These are phyloP conservation scores for Zostera marina DNA, from an alignment of 116 monocot species.

Conservation along the genomic window DNA sequence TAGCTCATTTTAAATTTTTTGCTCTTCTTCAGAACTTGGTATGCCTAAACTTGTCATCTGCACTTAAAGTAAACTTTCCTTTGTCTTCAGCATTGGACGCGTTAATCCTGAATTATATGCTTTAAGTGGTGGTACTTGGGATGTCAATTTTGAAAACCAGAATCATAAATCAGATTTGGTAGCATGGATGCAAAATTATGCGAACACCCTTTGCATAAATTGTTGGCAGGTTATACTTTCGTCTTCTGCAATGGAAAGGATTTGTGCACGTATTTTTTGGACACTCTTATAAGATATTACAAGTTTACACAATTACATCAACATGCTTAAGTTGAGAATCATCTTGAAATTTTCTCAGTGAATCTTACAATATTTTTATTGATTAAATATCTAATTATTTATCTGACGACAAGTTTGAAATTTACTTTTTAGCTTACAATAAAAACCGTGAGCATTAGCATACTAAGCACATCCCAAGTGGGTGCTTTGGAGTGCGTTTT, in stretches of 20 bases:
- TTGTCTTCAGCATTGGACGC: slow-evolving; percentile 18
- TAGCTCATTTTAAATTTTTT: no score
- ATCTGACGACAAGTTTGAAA: background rate
- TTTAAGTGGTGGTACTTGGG: slow-evolving; percentile 65
- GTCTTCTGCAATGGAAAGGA: background rate
- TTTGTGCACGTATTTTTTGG: background rate
- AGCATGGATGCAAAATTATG: slow-evolving; percentile 73
- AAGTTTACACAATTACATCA: no score
- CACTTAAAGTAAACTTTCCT: background rate
- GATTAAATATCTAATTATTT: background rate
- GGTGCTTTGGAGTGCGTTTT: no score
- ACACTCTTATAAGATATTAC: background rate
- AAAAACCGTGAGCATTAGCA: no score
- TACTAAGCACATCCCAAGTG: no score
- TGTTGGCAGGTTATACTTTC: slow-evolving; percentile 63
- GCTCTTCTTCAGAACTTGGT: no score
- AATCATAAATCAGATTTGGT: slow-evolving; percentile 28
- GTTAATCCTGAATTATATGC: slow-evolving; percentile 87
- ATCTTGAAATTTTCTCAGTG: no score
- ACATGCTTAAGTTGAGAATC: no score
- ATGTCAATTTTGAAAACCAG: slow-evolving; percentile 11
- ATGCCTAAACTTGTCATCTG: no score
- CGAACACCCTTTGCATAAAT: slow-evolving; percentile 64
- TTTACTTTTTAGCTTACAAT: background rate
- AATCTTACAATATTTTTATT: background rate